A percentile compares a stretch with the other conserved stretches of the same genome.
Conservation (phyloP, 1,284 basidiomycete species). For the Fomitopsis schrenkii region DNA sequence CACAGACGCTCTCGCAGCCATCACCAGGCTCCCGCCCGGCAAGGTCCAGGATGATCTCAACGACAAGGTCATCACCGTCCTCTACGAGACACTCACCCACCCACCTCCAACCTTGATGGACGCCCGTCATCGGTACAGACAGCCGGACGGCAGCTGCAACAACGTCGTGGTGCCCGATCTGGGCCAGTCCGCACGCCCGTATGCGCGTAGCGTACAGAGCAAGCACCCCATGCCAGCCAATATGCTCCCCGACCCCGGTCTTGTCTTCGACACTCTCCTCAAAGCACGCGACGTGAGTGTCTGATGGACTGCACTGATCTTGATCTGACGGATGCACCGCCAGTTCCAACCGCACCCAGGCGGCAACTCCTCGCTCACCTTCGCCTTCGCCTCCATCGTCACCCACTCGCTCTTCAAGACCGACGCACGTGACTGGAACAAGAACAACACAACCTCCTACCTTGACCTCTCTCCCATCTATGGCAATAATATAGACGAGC, state of each 20-base stretch:
- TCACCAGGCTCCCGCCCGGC: too few species aligned
- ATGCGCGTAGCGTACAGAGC: constrained; percentile 69
- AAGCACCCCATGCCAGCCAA: constrained; percentile 37
- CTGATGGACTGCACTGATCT: constrained; percentile 11
- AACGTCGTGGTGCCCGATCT: constrained; percentile 67
- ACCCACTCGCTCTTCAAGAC: constrained; percentile 77
- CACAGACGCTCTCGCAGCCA: too few species aligned
- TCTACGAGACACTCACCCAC: too few species aligned
- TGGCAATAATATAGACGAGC: constrained; percentile 49
- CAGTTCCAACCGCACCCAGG: constrained; percentile 10
- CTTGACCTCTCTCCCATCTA: constrained; percentile 77
- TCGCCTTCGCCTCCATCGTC: constrained; percentile 74
- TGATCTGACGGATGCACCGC: not conserved
- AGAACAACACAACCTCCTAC: constrained; percentile 72
- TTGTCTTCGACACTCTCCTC: constrained; percentile 73
- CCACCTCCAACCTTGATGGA: too few species aligned
- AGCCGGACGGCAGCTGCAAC: constrained; percentile 73
- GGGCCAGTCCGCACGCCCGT: constrained; percentile 72
- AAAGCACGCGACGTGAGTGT: constrained; percentile 35
- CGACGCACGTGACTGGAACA: constrained; percentile 42
- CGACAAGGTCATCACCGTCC: too few species aligned
- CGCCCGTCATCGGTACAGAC: constrained; percentile 38
- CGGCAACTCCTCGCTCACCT: constrained; percentile 62
- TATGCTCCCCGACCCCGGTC: constrained; percentile 60
- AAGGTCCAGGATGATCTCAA: too few species aligned